Conservation (phyloP, 2,329 filamentous ascomycete genomes). For the Ophiostoma tasmaniense region DNA sequence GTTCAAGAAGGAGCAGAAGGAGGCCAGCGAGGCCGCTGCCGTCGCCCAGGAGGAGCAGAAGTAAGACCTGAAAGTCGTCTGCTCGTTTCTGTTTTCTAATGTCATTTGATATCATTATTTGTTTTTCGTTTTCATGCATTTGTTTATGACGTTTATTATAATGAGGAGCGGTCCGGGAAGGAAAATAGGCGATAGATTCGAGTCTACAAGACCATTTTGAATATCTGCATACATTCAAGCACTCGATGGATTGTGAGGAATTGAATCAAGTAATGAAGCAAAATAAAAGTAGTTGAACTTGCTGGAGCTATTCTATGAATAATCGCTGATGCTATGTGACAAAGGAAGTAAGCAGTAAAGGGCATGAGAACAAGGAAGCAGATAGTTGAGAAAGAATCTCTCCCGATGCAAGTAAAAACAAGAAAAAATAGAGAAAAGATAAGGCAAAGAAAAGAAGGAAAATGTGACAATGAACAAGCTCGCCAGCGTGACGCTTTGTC, state of each 20-base stretch:
- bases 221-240: too few species aligned
- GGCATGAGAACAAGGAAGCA: not conserved
- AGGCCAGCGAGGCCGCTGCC: conserved; percentile 6
- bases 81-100: not conserved
- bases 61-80: not conserved
- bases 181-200: not conserved
- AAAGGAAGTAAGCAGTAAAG: not conserved
- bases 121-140: not conserved
- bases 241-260: not conserved
- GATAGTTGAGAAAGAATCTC: not conserved
- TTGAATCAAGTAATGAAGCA: not conserved
- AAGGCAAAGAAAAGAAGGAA: not conserved
- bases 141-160: not conserved
- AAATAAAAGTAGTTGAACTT: not conserved
- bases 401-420: not conserved
- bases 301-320: not conserved
- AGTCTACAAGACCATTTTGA: conserved; percentile 2
- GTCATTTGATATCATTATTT: not conserved
- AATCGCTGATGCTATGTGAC: conserved; percentile 2
- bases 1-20: conserved; percentile 4
- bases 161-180: conserved; percentile 1
- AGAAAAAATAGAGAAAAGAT: not conserved
- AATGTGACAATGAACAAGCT: not conserved
- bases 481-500: not conserved
- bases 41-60: not conserved